A percentile compares a stretch with the other conserved stretches of the same genome.
Conservation (phyloP, 257 asterid genomes). For the Fraxinus quadrangulata region DNA sequence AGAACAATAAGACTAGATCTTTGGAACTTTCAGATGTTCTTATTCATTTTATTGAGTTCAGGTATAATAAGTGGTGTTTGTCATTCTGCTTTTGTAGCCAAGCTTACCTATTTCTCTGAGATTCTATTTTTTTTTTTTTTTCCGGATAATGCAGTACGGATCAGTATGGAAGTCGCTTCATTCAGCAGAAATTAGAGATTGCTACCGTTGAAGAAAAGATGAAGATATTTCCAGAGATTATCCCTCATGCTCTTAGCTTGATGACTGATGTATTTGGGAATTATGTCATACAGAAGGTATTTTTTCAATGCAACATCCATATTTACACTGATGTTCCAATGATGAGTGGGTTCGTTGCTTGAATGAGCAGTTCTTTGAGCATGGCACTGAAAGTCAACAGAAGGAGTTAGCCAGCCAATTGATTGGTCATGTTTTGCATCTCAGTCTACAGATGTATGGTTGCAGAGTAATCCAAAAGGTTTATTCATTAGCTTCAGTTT, state of each 20-base stretch:
- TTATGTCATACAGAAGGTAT: conserved; percentile 90
- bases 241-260: conserved; percentile 70
- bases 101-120: neutral
- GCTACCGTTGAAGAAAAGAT: conserved; percentile 71
- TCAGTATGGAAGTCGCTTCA: conserved; percentile 89
- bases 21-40: conserved; percentile 68
- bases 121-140: conserved; percentile 3
- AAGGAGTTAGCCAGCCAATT: conserved; percentile 74
- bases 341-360: conserved; percentile 17
- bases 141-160: conserved; percentile 58
- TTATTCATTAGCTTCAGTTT: conserved; percentile 20
- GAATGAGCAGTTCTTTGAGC: conserved; percentile 76
- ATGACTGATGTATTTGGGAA: conserved; percentile 91
- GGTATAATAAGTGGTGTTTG: conserved; percentile 42
- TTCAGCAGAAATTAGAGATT: conserved; percentile 90
- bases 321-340: conserved; percentile 8
- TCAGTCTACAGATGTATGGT: conserved; percentile 92
- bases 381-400: conserved; percentile 75
- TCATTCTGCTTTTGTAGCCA: conserved; percentile 14
- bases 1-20: conserved; percentile 62
- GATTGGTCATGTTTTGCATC: conserved; percentile 78
- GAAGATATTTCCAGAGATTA: conserved; percentile 60
- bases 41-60: conserved; percentile 72
- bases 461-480: conserved; percentile 99
- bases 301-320: neutral